A percentile compares a stretch with the other conserved stretches of the same genome.
Evolutionary conservation across 164 flowering plant genomes (phyloP).

Genomic region (Vitis cinerea): DNA sequence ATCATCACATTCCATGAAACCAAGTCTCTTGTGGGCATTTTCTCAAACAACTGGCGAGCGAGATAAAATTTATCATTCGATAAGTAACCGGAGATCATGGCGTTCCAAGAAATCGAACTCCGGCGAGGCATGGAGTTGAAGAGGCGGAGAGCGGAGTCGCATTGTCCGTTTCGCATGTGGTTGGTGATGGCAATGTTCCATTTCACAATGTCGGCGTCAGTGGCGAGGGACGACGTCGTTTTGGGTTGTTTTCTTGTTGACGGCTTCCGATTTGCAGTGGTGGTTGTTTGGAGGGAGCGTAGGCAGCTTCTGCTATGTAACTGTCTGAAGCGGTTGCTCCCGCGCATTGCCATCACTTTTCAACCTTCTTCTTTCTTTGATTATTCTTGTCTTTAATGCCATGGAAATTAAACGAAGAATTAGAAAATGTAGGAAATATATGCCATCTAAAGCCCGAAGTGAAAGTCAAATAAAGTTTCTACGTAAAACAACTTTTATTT

Average conservation of each 20-base stretch:
- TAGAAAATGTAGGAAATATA: too few relatives aligned
- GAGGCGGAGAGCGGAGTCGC: slow-evolving; percentile 46
- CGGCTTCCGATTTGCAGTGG: slow-evolving; percentile 6
- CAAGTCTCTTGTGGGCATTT: slow-evolving; percentile 65
- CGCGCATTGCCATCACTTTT: slow-evolving; percentile 21
- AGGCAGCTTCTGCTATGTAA: slow-evolving; percentile 9
- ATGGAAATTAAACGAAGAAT: too few relatives aligned
- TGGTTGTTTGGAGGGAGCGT: slow-evolving; percentile 4
- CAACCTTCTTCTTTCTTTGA: background rate
- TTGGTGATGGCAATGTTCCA: slow-evolving; percentile 57
- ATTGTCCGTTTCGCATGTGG: slow-evolving; percentile 62
- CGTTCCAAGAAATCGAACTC: slow-evolving; percentile 63
- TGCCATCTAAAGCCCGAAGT: too few relatives aligned
- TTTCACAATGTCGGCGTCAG: slow-evolving; percentile 47
- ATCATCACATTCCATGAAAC: slow-evolving; percentile 88
- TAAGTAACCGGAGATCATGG: slow-evolving; percentile 77
- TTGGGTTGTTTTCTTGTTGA: slow-evolving; percentile 20
- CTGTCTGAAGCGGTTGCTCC: slow-evolving; percentile 20
- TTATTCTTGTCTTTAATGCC: too few relatives aligned
- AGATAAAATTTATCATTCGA: slow-evolving; percentile 39
- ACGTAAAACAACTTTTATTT: too few relatives aligned
- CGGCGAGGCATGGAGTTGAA: slow-evolving; percentile 66
- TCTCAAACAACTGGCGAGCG: slow-evolving; percentile 57
- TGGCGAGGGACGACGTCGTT: background rate
- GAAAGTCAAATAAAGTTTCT: too few relatives aligned